Evolutionary conservation across 305 asterid species (phyloP), one percentile per base, ranked within the genome.

Genomic region (Solanum aculeatissimum): DNA sequence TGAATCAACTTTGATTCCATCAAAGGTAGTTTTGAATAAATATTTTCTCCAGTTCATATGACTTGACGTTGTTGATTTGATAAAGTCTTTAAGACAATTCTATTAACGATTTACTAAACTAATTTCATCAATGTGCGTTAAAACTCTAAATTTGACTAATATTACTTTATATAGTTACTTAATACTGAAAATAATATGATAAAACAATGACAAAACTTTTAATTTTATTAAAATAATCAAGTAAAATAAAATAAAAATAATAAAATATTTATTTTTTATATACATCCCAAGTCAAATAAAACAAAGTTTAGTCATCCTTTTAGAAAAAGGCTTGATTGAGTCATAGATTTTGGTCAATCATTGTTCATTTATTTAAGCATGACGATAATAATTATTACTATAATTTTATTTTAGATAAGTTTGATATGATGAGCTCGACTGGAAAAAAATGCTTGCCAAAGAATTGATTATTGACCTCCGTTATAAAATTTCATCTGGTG

Each of bases 401-500:
- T 10, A 40, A 40, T 21, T 11, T 13, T 1, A 35, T 35, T 4
- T 1, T 23, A 23, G 18, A 11, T 2, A 13, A 60, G 23, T 60
- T 4, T 2, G 2, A 29, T 23, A 0, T 4, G 9, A 60, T 6
- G 0, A 47, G n/a, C 1, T 60, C 18, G 11, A 60, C 4, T 60
- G 54, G 54, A 60, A 1, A 23, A 60, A 11, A 16, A 7, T 0
- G 2, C 23, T 60, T 5, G 21, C 65, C 4, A 1, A 0, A 6
- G 15, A 23, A 60, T 23, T 0, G 1, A 60, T 2, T 9, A 4
- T 2, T 23, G 5, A 11, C 35, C 32, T 0, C 2, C 11, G 0
- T 4, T 60, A 23, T 7, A 9, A 5, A 1, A 60, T 60, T 10
- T 11, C 38, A 23, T 4, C 0, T 12, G 9, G 0, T 5, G 1